Conservation (phyloP, 148 eudicot species). For the Diospyros lotus region DNA sequence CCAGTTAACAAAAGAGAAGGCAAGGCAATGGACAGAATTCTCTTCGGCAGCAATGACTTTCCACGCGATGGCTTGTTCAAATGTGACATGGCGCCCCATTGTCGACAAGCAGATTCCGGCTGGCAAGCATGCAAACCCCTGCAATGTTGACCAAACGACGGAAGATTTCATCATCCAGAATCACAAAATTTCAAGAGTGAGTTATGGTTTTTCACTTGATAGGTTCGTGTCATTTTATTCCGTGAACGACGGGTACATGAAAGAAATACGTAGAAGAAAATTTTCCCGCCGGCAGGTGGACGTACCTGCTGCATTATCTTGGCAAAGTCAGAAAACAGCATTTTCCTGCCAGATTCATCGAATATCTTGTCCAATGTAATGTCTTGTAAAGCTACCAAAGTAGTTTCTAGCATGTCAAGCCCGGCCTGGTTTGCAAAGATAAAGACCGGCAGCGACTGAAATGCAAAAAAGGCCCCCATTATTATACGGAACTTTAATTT, state of each 20-base stretch:
- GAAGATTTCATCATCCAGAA: neutral
- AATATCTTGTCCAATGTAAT: slow-evolving; percentile 78
- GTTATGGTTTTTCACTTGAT: too few relatives aligned
- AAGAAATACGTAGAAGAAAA: neutral
- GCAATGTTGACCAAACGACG: slow-evolving; percentile 14
- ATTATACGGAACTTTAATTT: neutral
- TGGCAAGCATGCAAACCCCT: slow-evolving; percentile 86
- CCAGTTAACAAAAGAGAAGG: slow-evolving; percentile 91
- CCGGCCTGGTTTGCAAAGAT: slow-evolving; percentile 94
- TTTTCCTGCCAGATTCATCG: slow-evolving; percentile 71
- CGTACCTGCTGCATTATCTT: slow-evolving; percentile 90
- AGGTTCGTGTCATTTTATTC: neutral
- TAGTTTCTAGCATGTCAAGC: slow-evolving; percentile 94
- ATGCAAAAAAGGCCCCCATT: neutral
- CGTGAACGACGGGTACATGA: neutral
- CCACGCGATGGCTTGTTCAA: slow-evolving; percentile 76
- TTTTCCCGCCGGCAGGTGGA: neutral
- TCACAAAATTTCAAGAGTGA: neutral
- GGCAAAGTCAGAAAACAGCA: slow-evolving; percentile 60
- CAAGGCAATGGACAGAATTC: slow-evolving; percentile 74
- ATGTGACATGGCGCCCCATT: slow-evolving; percentile 84
- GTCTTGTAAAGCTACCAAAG: slow-evolving; percentile 86
- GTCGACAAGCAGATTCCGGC: slow-evolving; percentile 86
- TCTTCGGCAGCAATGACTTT: slow-evolving; percentile 78
- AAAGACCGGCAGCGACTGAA: slow-evolving; percentile 80